Percentiles rank a stretch among this genome's conserved stretches.
Conservation (phyloP, 2,329 filamentous ascomycete species). For the Metarhizium humberi region DNA sequence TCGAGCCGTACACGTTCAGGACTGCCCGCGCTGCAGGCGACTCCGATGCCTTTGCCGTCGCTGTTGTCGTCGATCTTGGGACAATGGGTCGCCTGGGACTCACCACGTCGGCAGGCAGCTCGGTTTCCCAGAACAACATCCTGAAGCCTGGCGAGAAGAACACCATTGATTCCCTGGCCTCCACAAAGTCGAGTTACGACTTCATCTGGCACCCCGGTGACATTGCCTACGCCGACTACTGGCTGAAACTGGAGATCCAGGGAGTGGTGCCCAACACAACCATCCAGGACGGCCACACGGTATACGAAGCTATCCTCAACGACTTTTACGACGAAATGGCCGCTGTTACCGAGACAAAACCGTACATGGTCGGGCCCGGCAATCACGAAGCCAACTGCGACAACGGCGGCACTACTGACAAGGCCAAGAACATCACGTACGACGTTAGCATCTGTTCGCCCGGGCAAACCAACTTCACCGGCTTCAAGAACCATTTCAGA, state of each 20-base stretch:
- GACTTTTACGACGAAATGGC: too few species aligned
- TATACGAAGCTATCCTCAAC: too few species aligned
- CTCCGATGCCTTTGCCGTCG: not conserved
- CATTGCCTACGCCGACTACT: conserved; percentile 49
- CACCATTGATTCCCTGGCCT: conserved; percentile 42
- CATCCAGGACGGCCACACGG: too few species aligned
- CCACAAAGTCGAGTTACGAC: conserved; percentile 43
- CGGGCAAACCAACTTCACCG: too few species aligned
- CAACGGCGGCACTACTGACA: too few species aligned
- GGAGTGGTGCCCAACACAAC: conserved; percentile 22
- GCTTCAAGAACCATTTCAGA: too few species aligned
- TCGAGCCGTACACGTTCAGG: not conserved
- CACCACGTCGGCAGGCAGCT: conserved; percentile 3
- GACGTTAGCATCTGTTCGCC: too few species aligned
- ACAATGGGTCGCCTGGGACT: conserved; percentile 8
- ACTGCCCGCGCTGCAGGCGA: too few species aligned
- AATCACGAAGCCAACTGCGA: too few species aligned
- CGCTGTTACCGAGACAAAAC: too few species aligned
- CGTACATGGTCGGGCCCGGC: too few species aligned
- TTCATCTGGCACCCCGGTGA: conserved; percentile 44
- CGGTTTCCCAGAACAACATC: not conserved
- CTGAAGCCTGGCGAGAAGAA: conserved; percentile 39
- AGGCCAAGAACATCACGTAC: too few species aligned
- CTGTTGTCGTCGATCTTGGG: conserved; percentile 5
- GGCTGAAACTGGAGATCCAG: conserved; percentile 19